Evolutionary conservation across 768 basidiomycete species (phyloP).

Genomic region (Tylopilus sp.): DNA sequence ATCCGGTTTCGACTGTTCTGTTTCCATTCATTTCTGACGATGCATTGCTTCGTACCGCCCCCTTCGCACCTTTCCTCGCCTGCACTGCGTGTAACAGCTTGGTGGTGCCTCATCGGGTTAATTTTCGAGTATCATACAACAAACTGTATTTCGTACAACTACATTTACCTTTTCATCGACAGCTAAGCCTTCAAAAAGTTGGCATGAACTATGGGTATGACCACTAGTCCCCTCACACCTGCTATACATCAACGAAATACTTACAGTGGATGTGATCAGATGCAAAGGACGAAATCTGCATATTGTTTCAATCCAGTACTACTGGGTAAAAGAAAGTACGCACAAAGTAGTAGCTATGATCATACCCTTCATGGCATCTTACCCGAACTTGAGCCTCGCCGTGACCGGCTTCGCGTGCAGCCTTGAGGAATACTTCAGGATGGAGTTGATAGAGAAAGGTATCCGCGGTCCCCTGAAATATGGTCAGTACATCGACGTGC

Average conservation of each 20-base stretch:
- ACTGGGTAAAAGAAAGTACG: conserved; percentile 12
- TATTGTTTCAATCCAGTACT: not conserved
- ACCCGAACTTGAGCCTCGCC: conserved; percentile 76
- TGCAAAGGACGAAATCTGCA: conserved; percentile 84
- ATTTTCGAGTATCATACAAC: not conserved
- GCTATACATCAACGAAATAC: conserved; percentile 25
- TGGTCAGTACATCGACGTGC: not conserved
- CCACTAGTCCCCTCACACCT: conserved; percentile 8
- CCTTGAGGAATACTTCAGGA: conserved; percentile 84
- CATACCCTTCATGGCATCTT: conserved; percentile 78
- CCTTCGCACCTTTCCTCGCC: conserved; percentile 2
- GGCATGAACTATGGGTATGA: conserved; percentile 64
- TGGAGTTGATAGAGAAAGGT: conserved; percentile 85
- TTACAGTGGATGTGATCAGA: conserved; percentile 86
- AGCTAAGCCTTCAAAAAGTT: conserved; percentile 73
- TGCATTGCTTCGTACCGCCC: not conserved
- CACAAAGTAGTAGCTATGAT: conserved; percentile 89
- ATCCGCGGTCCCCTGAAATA: conserved; percentile 68
- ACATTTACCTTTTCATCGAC: not conserved
- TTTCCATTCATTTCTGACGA: not conserved
- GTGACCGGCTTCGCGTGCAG: conserved; percentile 69
- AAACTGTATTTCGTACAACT: conserved; percentile 7
- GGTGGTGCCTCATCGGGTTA: not conserved
- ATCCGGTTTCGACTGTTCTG: not conserved
- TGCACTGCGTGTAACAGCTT: not conserved